These are phyloP conservation scores for Scleroderma bovista DNA, from an alignment of 768 basidiomycete species.

Conservation along the genomic window DNA sequence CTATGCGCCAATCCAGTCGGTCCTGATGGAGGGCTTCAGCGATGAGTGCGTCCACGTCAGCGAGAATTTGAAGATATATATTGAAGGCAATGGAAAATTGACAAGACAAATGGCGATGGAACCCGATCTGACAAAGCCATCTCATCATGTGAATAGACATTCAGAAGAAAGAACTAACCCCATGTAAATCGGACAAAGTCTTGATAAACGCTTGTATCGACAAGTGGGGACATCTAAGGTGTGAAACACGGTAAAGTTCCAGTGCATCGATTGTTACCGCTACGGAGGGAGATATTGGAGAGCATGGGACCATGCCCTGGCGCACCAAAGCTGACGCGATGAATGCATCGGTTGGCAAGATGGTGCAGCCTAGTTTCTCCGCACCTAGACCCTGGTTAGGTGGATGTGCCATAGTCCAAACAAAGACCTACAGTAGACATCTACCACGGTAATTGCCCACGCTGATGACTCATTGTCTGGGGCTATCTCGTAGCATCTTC, in stretches of 20 bases:
- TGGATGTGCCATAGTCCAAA: too few species aligned
- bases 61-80: slow-evolving; percentile 27
- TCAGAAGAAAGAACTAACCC: slow-evolving; percentile 7
- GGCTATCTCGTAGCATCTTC: too few species aligned
- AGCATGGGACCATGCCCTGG: not conserved
- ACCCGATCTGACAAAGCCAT: not conserved
- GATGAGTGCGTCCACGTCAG: slow-evolving; percentile 16
- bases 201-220: slow-evolving; percentile 23
- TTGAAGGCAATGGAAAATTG: slow-evolving; percentile 28
- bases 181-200: slow-evolving; percentile 20
- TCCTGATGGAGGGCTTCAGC: slow-evolving; percentile 20
- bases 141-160: not conserved
- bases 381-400: too few species aligned
- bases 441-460: too few species aligned
- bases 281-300: slow-evolving; percentile 5
- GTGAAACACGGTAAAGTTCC: slow-evolving; percentile 13
- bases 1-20: slow-evolving; percentile 25
- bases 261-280: slow-evolving; percentile 21
- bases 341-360: not conserved
- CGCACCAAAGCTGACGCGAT: not conserved
- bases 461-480: too few species aligned
- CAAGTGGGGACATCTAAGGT: slow-evolving; percentile 14
- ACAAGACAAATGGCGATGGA: not conserved
- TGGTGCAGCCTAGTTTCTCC: not conserved
- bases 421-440: too few species aligned